A percentile compares a stretch with the other conserved stretches of the same genome.
These are phyloP conservation scores for Fraxinus angustifolia DNA, from an alignment of 305 asterid species.

Conservation along the genomic window DNA sequence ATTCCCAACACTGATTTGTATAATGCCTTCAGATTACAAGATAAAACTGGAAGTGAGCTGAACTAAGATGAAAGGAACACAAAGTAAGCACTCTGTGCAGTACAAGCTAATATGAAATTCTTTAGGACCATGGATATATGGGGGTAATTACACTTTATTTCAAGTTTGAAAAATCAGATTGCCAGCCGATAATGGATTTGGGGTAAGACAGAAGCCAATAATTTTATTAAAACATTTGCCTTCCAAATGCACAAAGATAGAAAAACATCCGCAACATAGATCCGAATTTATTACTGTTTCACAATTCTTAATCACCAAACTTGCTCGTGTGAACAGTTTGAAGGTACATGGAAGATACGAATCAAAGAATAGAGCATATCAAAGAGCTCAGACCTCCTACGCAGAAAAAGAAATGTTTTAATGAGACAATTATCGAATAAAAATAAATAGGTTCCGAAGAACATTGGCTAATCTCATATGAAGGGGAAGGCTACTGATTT, in stretches of 20 bases:
- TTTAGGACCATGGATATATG: background rate
- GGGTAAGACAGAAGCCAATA: background rate
- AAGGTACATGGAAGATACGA: background rate
- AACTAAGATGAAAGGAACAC: background rate
- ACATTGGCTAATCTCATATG: background rate
- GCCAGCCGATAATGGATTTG: background rate
- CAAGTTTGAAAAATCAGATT: background rate
- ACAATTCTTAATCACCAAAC: background rate
- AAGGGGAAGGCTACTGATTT: background rate
- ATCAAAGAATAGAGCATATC: background rate
- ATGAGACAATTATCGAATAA: background rate
- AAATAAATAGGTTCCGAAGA: background rate
- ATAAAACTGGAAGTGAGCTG: background rate
- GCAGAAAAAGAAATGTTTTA: background rate
- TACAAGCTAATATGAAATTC: background rate
- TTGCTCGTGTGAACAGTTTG: background rate
- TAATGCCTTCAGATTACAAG: background rate
- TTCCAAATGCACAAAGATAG: background rate
- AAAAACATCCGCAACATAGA: background rate
- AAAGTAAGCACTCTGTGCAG: background rate
- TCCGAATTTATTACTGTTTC: background rate
- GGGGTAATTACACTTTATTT: background rate
- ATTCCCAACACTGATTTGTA: background rate
- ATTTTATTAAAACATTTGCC: background rate
- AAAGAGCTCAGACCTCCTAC: background rate